phyloP scores from a whole-genome alignment of 495 filamentous ascomycete genomes.

The Saxophila tyrrhenica region DNA sequence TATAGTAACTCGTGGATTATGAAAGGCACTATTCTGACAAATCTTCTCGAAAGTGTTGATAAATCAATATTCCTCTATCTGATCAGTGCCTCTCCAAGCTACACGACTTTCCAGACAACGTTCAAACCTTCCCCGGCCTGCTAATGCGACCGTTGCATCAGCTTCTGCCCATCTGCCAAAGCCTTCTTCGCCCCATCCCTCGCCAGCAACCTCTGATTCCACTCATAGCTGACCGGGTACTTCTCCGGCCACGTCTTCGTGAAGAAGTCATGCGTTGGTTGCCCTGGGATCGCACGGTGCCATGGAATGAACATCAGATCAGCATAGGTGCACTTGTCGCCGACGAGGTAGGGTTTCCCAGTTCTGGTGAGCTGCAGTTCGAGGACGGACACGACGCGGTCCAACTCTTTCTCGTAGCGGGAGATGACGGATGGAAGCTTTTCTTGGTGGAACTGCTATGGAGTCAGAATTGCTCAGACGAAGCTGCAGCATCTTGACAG shows the following conservation, averaged over 20 bases:
- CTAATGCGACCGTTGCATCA: too few species aligned
- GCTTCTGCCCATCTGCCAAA: too few species aligned
- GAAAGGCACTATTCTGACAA: too few species aligned
- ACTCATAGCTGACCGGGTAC: conserved; percentile 1
- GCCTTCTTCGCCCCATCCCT: neutral
- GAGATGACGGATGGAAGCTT: conserved; percentile 28
- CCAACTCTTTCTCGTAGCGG: conserved; percentile 35
- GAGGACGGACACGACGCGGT: conserved; percentile 33
- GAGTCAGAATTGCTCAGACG: neutral
- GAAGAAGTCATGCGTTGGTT: neutral
- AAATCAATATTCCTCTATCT: too few species aligned
- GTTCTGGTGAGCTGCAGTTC: conserved; percentile 48
- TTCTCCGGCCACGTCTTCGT: conserved; percentile 6
- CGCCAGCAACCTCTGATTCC: neutral
- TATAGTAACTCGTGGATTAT: too few species aligned
- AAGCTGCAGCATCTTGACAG: neutral
- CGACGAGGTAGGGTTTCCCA: conserved; percentile 53
- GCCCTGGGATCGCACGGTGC: conserved; percentile 13
- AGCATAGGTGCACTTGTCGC: conserved; percentile 62
- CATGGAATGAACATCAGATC: conserved; percentile 35
- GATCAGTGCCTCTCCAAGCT: too few species aligned
- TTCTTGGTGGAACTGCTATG: conserved; percentile 26
- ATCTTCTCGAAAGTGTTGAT: too few species aligned
- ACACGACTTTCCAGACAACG: too few species aligned
- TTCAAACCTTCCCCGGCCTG: too few species aligned